Base-by-base conservation (phyloP, 2,329 filamentous ascomycete genomes). In the Aspergillus luchuensis region DNA sequence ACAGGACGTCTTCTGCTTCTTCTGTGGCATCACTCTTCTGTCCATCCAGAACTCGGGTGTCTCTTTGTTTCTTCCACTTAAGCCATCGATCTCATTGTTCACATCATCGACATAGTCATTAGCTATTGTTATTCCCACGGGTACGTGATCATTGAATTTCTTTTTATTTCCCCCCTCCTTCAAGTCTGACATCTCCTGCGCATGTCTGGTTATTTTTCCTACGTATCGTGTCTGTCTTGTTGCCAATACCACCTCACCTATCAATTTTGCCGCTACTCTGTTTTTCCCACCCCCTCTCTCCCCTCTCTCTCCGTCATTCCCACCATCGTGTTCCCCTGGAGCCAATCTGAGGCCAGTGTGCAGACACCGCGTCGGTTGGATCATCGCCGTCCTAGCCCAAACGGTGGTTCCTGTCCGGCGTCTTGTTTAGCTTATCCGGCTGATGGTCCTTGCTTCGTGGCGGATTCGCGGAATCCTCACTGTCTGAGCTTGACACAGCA, bases 391-490 rank as follows among this genome's bases (percentile, higher is more conserved):
- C 51, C 58, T 65, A 63, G 61, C 61, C 61, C 48, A 65, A 63
- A 65, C 61, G 57, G 63, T 62, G 57, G 59, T 62, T 61, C 59
- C 61, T 63, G 53, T 53, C 59, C 54, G 58, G 61, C 61, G 63
- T 61, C 61, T 56, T 58, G 56, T 58, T 62, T 64, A 64, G 63
- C 60, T 64, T 57, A 63, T 64, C 62, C 63, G 57, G 58, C 49
- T 45, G 55, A 52, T 66, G 64, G 63, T 66, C 66, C 66, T 67
- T 67, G 66, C 66, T 66, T 67, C 59, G 66, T 67, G 66, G 66
- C 66, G 63, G 63, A 60, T 64, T 54, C 53, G 39, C 47, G 61
- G 61, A 51, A 58, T 61, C 63, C 56, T 58, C 41, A 48, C 57
- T 65, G 63, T 64, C 57, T 60, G 59, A 63, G 63, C 62, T 63